Percentiles rank a stretch among this genome's conserved stretches.
Conservation (phyloP, 306 rosid genomes). For the Luffa acutangula region DNA sequence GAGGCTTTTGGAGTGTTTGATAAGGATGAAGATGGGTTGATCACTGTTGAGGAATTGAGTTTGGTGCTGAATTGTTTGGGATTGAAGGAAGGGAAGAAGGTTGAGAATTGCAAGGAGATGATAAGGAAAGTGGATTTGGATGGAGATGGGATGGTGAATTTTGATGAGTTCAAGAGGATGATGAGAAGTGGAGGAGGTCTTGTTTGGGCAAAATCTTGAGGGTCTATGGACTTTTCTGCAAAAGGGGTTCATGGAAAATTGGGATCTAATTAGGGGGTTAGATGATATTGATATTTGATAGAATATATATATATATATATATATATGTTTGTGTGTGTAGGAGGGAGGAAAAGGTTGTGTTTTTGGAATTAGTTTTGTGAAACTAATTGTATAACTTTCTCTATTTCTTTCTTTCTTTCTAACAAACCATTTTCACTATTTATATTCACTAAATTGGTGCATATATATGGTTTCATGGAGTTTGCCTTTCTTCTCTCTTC, state of each 20-base stretch:
- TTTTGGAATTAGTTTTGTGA: background rate
- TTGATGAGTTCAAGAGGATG: slow-evolving; percentile 76
- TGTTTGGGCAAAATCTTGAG: slow-evolving; percentile 4
- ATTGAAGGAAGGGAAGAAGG: slow-evolving; percentile 36
- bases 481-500: no score
- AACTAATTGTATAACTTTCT: background rate
- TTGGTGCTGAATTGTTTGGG: background rate
- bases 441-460: background rate
- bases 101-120: slow-evolving; percentile 70
- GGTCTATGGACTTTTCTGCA: background rate
- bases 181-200: slow-evolving; percentile 43
- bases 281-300: background rate
- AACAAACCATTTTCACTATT: background rate
- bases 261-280: background rate
- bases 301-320: no score
- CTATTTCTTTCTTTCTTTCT: background rate
- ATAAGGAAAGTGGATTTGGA: slow-evolving; percentile 68
- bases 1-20: background rate
- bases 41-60: background rate
- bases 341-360: background rate
- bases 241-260: background rate
- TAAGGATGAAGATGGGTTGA: background rate
- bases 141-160: slow-evolving; percentile 95
- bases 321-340: no score
- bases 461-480: background rate